phyloP scores from a whole-genome alignment of 2,329 filamentous ascomycete species.

The Aschersonia sp. region DNA sequence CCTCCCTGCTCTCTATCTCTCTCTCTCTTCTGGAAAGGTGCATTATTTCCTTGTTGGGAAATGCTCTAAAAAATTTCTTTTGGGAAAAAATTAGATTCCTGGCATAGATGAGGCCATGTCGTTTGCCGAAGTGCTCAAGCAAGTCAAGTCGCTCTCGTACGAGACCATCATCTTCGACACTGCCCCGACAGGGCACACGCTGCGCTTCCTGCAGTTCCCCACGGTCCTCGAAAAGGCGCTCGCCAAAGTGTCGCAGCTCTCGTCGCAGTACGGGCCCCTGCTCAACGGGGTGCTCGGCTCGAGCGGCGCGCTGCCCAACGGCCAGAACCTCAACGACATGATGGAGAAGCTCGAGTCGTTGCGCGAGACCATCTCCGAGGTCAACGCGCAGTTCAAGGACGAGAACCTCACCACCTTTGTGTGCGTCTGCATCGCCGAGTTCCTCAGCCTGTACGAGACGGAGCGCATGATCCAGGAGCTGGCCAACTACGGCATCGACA shows the following conservation, averaged over 20 bases:
- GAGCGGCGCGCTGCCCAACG: constrained; percentile 63
- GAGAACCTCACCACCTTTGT: constrained; percentile 92
- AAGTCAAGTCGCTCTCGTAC: constrained; percentile 97
- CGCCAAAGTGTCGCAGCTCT: constrained; percentile 91
- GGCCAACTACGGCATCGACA: constrained; percentile 84
- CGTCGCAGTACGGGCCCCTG: constrained; percentile 87
- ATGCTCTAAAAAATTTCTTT: no score
- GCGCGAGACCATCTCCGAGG: constrained; percentile 83
- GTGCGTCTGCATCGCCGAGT: constrained; percentile 96
- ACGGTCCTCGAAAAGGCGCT: constrained; percentile 96
- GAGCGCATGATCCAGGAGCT: constrained; percentile 99
- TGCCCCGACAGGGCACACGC: constrained; percentile 90
- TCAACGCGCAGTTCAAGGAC: constrained; percentile 97
- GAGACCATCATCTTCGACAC: constrained; percentile 99
- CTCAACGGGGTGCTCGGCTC: constrained; percentile 83
- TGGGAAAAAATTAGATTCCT: constrained; percentile 51
- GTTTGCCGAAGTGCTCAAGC: constrained; percentile 96
- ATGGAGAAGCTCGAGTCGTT: constrained; percentile 89
- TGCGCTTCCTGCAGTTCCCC: constrained; percentile 96
- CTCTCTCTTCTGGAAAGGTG: no score
- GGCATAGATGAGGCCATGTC: constrained; percentile 99
- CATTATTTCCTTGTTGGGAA: no score
- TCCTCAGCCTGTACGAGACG: constrained; percentile 92
- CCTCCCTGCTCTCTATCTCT: background rate
- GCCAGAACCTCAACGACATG: constrained; percentile 84